Conservation (phyloP, 2,329 filamentous ascomycete genomes). For the Conoideocrella luteorostrata region DNA sequence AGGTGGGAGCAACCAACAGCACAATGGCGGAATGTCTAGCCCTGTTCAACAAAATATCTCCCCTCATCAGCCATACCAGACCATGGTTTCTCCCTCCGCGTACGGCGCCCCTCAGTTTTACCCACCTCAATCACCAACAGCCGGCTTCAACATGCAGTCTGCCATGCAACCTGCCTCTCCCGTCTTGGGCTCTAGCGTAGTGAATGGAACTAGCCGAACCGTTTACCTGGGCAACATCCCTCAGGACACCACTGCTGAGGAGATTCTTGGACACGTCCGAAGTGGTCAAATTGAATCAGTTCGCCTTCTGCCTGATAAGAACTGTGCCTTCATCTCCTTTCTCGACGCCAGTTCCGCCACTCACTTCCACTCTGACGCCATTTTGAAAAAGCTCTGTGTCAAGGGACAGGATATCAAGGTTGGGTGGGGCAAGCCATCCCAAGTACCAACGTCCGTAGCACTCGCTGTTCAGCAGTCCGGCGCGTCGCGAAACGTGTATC, state of each 20-base stretch:
- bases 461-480: constrained; percentile 95
- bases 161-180: constrained; percentile 63
- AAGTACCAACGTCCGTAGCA: constrained; percentile 95
- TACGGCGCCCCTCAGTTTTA: constrained; percentile 78
- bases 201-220: constrained; percentile 88
- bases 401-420: constrained; percentile 99
- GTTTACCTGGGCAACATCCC: constrained; percentile 98
- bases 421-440: constrained; percentile 97
- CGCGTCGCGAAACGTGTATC: constrained; percentile 92
- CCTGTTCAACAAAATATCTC: constrained; percentile 73
- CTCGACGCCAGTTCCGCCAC: constrained; percentile 95
- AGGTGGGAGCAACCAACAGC: constrained; percentile 45
- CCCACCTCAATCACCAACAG: constrained; percentile 82
- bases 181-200: constrained; percentile 70
- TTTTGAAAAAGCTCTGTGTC: constrained; percentile 98
- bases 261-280: constrained; percentile 91
- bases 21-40: constrained; percentile 60
- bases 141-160: constrained; percentile 56
- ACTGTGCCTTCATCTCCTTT: constrained; percentile 99
- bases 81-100: constrained; percentile 77
- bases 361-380: constrained; percentile 98
- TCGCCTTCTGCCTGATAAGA: constrained; percentile 93
- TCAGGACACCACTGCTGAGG: constrained; percentile 93
- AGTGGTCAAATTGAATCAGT: constrained; percentile 99
- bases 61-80: constrained; percentile 76